phyloP scores from a whole-genome alignment of 2,329 filamentous ascomycete species.

The Trichoderma semiorbis region DNA sequence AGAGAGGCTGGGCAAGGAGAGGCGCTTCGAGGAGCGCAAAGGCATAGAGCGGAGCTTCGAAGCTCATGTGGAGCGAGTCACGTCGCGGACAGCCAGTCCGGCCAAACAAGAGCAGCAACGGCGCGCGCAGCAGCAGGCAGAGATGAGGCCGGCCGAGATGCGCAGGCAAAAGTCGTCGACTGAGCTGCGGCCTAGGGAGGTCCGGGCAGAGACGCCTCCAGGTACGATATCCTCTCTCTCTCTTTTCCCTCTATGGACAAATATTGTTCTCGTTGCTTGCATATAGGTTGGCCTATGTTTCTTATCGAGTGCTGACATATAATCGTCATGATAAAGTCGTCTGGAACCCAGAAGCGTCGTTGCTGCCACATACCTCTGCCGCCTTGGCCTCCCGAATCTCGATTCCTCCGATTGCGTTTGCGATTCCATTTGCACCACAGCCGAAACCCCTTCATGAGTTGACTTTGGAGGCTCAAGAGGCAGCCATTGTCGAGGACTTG shows the following conservation, averaged over 20 bases:
- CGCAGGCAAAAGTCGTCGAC: constrained; percentile 41
- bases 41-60: constrained; percentile 54
- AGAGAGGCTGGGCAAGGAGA: constrained; percentile 41
- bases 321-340: constrained; percentile 33
- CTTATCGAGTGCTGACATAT: not conserved
- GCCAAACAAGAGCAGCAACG: constrained; percentile 48
- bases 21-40: constrained; percentile 50
- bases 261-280: not conserved
- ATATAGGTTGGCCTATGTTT: not conserved
- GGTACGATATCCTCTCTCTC: constrained; percentile 35
- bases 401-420: constrained; percentile 67
- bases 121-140: constrained; percentile 34
- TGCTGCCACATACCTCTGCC: constrained; percentile 64
- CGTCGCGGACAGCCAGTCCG: constrained; percentile 58
- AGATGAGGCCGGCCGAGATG: constrained; percentile 38
- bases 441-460: constrained; percentile 68
- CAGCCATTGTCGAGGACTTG: constrained; percentile 82
- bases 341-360: constrained; percentile 78
- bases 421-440: constrained; percentile 70
- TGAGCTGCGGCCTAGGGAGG: constrained; percentile 44
- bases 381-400: constrained; percentile 67
- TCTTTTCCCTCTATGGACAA: not conserved
- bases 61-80: constrained; percentile 60
- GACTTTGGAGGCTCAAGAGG: constrained; percentile 78
- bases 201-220: constrained; percentile 46